Base-by-base conservation (phyloP, 2,329 filamentous ascomycete species). In the Epichloe baconii region DNA sequence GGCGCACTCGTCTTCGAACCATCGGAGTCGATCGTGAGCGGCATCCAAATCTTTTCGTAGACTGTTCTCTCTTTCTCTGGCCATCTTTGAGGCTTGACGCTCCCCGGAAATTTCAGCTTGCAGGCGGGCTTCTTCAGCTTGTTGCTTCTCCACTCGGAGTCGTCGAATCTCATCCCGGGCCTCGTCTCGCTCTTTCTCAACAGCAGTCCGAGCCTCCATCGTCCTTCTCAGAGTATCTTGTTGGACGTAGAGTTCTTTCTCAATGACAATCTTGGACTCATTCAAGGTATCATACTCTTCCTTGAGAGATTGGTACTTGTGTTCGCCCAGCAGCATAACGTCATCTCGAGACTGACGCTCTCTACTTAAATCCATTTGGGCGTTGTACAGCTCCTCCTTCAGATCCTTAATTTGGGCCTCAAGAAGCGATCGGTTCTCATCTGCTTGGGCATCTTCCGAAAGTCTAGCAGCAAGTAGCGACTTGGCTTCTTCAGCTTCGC, bases 161-260 rank as follows among this genome's bases (percentile, higher is more conserved):
- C 77, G 83, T 54, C 88, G 85, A 48, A 97, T 82, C 63, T 97
- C 91, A 37, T 80, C 77, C 52, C 95, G 88, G 43, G 93, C 85
- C 50, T 95, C 88, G 61, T 95, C 93, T 3, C 90, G 86, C 61
- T 95, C 88, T 57, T 85, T 81, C 64, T 98, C 91, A 1, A 88
- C 88, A 5, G 81, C 79, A 5, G 82, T 76, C 35, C 88, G 81
- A 45, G 87, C 85, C 65, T 95, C 89, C 57, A 85, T 88, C 11
- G 89, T 87, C 50, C 91, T 82, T 38, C 93, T 82, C 44, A 96
- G 78, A 11, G 87, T 86, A 63, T 98, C 91, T 66, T 96, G 90
- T 63, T 97, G 91, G 5, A 87, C 85, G 64, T 97, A 97, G 65
- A 98, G 83, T 67, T 97, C 91, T 66, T 96, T 97, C 67, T 98